Percentiles rank a stretch among this genome's conserved stretches.
Conservation (phyloP, 306 rosid species). For the Pyrus betulifolia region DNA sequence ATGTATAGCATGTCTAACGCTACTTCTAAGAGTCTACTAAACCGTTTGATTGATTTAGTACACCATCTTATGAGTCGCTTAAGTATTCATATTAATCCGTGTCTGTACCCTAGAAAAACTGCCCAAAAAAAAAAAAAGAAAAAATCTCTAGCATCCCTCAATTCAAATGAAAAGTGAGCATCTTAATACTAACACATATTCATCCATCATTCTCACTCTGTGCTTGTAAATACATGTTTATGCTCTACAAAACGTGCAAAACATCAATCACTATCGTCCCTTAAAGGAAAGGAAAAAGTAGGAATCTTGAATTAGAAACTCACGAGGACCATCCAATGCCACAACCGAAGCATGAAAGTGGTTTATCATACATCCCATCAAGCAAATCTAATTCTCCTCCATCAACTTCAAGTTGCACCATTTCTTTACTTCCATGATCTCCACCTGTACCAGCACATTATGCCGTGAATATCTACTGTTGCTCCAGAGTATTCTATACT, state of each 20-base stretch:
- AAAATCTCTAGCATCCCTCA: neutral
- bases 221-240: neutral
- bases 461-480: too few relatives aligned
- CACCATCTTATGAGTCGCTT: neutral
- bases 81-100: neutral
- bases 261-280: neutral
- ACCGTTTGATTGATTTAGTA: neutral
- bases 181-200: too few relatives aligned
- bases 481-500: neutral
- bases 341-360: slow-evolving; percentile 29
- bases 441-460: neutral
- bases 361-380: slow-evolving; percentile 23
- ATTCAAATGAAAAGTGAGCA: neutral
- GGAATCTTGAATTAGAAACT: slow-evolving; percentile 3
- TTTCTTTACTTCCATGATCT: slow-evolving; percentile 3
- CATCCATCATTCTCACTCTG: too few relatives aligned
- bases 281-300: neutral
- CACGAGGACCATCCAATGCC: slow-evolving; percentile 44
- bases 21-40: too few relatives aligned
- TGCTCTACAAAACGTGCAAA: neutral
- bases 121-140: too few relatives aligned
- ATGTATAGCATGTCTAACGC: too few relatives aligned
- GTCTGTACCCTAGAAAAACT: neutral
- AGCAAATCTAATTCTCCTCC: slow-evolving; percentile 6
- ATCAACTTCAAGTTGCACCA: slow-evolving; percentile 11